Evolutionary conservation across 2,329 filamentous ascomycete genomes (phyloP), one percentile per base, ranked within the genome.

Genomic region (Chaetomium strumarium): DNA sequence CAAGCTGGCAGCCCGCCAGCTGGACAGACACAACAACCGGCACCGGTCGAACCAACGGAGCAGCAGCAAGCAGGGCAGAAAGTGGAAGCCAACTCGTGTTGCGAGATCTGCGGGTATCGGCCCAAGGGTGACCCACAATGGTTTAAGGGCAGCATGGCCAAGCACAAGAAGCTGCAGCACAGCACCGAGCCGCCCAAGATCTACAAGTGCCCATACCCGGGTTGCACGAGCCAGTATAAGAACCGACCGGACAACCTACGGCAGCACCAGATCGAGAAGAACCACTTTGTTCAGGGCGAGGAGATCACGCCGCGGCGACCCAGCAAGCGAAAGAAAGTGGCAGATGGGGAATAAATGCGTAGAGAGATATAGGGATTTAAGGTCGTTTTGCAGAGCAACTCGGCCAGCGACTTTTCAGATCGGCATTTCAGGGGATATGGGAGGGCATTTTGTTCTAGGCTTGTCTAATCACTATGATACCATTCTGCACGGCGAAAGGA

Each of bases 71-170:
- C 42, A 43, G 47, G 38, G 4, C 56, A 58, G 33, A 58, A 63
- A 53, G 55, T 69, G 1, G 75, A 76, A 53, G 71, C 75, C 0
- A 64, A 72, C 43, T 69, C 71, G 46, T 70, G 70, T 56, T 81
- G 78, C 59, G 72, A 75, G 19, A 66, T 78, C 16, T 81, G 78
- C 55, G 76, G 73, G 2, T 81, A 81, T 64, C 70, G 75, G 10
- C 78, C 78, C 1, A 78, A 76, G 56, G 78, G 78, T 4, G 72
- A 78, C 45, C 77, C 78, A n/a, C 71, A 75, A 53, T 81, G 78
- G 78, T 81, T 80, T 61, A 74, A 73, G 41, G 77, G 77, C 6
- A 79, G 75, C 62, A 79, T 81, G 77, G 72, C 76, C 45, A 81
- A 80, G 64, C 78, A 81, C 62, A 78, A 71, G 67, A 78, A 75